Evolutionary conservation across 2,329 filamentous ascomycete genomes (phyloP), one percentile per base, ranked within the genome.

Genomic region (Aspergillus sclerotialis): DNA sequence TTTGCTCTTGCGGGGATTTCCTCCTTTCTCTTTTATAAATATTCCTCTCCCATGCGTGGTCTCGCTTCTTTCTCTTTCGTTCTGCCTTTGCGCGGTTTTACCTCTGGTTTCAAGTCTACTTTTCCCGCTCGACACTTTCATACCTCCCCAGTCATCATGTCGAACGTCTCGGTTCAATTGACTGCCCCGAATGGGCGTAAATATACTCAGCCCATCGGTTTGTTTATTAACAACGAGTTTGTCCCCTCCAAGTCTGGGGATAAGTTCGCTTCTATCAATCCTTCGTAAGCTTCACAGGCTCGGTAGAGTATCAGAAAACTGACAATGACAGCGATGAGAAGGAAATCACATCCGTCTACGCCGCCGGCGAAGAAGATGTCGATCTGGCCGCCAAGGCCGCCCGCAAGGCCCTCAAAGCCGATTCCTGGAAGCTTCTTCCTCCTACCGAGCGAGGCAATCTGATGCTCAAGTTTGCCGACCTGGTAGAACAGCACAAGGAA

Each of bases 211-310:
- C 83, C 84, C 2, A 69, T 76, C 28, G 85, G 85, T n/a, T 71
- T 90, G 7, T 89, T 88, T 62, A 87, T 89, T 65, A 83, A 85
- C 67, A 87, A 88, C 45, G 81, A 87, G 56, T 89, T 84, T 57
- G 78, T 86, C 34, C 70, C 76, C 50, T 76, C 79, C 36, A 78
- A 72, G 56, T 73, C 73, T 10, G 78, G 74, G 28, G 70, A 79
- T 53, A 84, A 72, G 46, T 72, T 88, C 35, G 66, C 72, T 10
- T 73, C 75, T 12, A 74, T 86, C 50, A 86, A 86, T 53, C 84
- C 84, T 29, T 74, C 74, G 61, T 64, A 51, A 37, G 60, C 54
- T 28, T 15, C 9, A 10, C 11, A 3, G n/a, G 5, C 2, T 21
- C 11, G 4, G 16, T 17, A 5, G 14, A 11, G 9, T 5, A 3